Base-by-base conservation (phyloP, 2,329 filamentous ascomycete species). In the Sporothrix dimorphospora region DNA sequence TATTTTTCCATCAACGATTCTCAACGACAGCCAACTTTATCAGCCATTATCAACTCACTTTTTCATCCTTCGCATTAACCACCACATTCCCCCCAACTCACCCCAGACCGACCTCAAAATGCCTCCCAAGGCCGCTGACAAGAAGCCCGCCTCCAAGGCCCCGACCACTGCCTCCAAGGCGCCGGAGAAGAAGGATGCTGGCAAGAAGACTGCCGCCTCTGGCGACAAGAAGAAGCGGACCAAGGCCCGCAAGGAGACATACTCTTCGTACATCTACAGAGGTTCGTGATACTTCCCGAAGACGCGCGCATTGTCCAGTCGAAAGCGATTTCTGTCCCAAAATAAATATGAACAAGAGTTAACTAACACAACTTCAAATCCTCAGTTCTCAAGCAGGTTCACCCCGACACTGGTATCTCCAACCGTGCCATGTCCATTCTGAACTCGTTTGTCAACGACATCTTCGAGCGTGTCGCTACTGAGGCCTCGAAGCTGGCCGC, bases 171-270 rank as follows among this genome's bases (percentile, higher is more conserved):
- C 88, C 77, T 87, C 86, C 79, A 90, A 90, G 86, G 87, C 87
- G 76, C 87, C 87, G 72, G 94, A 98, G 91, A 98, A 98, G 92
- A 98, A 98, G 92, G 95, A 98, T 87, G 96, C 95, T 77, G 96
- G 95, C 88, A 99, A 99, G 93, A 99, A 98, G 92, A 98, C 96
- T 67, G 94, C 95, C 74, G 90, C 94, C 75, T 90, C 93, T 82
- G 96, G 96, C 77, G 96, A 98, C 80, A 98, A 98, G 94, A 99
- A 99, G 93, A 99, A 98, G 94, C 94, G 96, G 82, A 97, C 94
- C 88, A 99, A 99, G 94, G 93, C 94, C 78, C 92, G 96, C 87
- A 98, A 98, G 92, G 96, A 99, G 90, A 99, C 96, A n/a, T 99
- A 99, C 89, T 97, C 93, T 79, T 97, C 94, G 72, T 99, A 99